phyloP scores from a whole-genome alignment of 306 rosid genomes.

The Prinsepia uniflora region DNA sequence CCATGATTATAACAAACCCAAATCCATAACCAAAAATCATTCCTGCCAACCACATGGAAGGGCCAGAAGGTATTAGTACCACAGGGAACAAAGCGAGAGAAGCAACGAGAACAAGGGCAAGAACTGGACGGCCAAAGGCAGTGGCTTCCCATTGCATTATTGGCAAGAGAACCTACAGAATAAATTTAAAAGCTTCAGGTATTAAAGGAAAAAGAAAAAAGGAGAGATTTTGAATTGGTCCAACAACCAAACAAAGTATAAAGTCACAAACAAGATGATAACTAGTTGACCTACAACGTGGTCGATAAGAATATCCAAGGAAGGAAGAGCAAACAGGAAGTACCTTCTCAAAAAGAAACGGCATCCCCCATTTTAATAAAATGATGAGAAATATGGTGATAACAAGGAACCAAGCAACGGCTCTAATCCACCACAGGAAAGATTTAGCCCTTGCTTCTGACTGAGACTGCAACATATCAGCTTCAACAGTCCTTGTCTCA shows the following conservation, averaged over 20 bases:
- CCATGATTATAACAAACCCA: constrained; percentile 90
- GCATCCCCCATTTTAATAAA: constrained; percentile 75
- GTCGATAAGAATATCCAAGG: background rate
- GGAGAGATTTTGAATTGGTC: background rate
- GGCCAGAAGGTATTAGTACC: constrained; percentile 83
- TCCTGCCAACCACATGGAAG: constrained; percentile 99
- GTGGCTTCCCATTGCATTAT: constrained; percentile 97
- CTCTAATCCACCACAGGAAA: constrained; percentile 72
- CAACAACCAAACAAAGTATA: background rate
- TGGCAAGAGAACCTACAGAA: constrained; percentile 67
- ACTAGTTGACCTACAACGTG: background rate
- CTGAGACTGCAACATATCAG: constrained; percentile 50
- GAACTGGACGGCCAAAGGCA: constrained; percentile 93
- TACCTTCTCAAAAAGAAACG: constrained; percentile 85
- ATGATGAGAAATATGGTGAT: constrained; percentile 34
- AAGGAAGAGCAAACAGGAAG: constrained; percentile 18
- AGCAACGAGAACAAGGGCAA: constrained; percentile 76
- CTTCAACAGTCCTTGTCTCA: constrained; percentile 50
- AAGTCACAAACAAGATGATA: background rate
- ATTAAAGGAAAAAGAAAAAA: constrained; percentile 11
- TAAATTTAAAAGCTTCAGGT: constrained; percentile 17
- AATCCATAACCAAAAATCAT: constrained; percentile 98
- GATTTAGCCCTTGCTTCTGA: constrained; percentile 42
- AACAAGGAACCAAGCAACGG: constrained; percentile 46
- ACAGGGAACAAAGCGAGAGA: constrained; percentile 91